Base-by-base conservation (phyloP, 495 filamentous ascomycete species). In the Echria macrotheca region DNA sequence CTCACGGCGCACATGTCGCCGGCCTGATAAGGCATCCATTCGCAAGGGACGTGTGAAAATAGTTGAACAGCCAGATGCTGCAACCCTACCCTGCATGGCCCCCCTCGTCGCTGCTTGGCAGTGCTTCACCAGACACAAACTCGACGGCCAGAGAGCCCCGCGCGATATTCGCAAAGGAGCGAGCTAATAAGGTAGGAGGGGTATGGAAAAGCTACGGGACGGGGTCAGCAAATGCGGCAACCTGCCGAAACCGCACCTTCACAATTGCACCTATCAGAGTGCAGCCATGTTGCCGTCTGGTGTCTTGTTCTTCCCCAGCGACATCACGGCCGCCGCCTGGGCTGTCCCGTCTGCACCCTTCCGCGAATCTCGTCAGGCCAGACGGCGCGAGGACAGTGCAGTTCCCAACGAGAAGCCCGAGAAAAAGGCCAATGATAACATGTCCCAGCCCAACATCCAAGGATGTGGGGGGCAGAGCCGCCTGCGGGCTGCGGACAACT, bases 121-220 rank as follows among this genome's bases (percentile, higher is more conserved):
- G 1, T 14, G 9, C 21, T 15, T 21, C 18, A 24, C 26, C 28
- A 46, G 17, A 46, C 14, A 14, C 41, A 9, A n/a, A 18, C 17
- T 18, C 14, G n/a, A 2, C 15, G 15, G 17, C 12, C 43, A 4
- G 11, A 19, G n/a, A 36, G 22, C 45, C 45, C 45, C 25, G 22
- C 19, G 17, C 18, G 45, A 48, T 39, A 40, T 40, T 23, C 45
- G 17, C 44, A 46, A 46, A 46, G 44, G n/a, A n/a, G n/a, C 41
- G 41, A 44, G 41, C 25, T 29, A 44, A 31, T 3, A 24, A 44
- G 25, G 24, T n/a, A n/a, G n/a, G 4, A 18, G 22, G 41, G 41
- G 29, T 18, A 26, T 24, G 21, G n/a, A 3, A 18, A 9, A 37
- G 35, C 35, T 4, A 37, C 21, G 35, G 15, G 4, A n/a, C n/a